A percentile compares a stretch with the other conserved stretches of the same genome.
These are phyloP conservation scores for Tilletia setariae DNA, from an alignment of 1,284 basidiomycete species.

Conservation along the genomic window DNA sequence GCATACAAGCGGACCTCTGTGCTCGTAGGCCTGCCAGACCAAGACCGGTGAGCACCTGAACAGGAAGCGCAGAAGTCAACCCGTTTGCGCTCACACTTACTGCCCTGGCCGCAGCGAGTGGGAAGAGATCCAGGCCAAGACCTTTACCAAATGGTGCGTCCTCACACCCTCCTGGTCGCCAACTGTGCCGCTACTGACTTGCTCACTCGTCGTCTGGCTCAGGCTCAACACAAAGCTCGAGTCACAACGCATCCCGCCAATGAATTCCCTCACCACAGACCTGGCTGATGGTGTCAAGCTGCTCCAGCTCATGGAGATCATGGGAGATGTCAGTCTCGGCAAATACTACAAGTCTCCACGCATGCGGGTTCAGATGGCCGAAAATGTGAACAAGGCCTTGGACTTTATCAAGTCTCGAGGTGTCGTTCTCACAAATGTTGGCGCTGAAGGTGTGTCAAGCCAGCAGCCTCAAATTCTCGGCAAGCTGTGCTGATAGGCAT, in stretches of 20 bases:
- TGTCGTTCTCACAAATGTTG: conserved; percentile 95
- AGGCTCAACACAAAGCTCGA: conserved; percentile 95
- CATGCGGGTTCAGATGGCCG: conserved; percentile 93
- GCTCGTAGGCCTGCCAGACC: conserved; percentile 44
- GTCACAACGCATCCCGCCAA: conserved; percentile 76
- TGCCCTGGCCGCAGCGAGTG: conserved; percentile 38
- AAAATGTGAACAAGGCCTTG: conserved; percentile 94
- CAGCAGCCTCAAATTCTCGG: background rate
- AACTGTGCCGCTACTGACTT: background rate
- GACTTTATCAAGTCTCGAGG: conserved; percentile 92
- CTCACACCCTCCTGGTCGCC: background rate
- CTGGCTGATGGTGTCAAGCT: conserved; percentile 90
- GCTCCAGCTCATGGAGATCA: conserved; percentile 65
- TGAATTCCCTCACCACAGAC: conserved; percentile 83
- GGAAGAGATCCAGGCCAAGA: conserved; percentile 51
- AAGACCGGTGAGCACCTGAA: conserved; percentile 4
- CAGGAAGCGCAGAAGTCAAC: background rate
- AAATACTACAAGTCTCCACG: conserved; percentile 83
- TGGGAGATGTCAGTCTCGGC: conserved; percentile 75
- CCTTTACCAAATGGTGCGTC: conserved; percentile 49
- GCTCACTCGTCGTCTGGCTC: conserved; percentile 31
- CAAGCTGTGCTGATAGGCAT: background rate
- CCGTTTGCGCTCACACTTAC: background rate
- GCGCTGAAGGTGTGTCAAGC: conserved; percentile 71
- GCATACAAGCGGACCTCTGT: conserved; percentile 45